Evolutionary conservation across 108 stramenopile genomes (phyloP), one percentile per base, ranked within the genome.

Genomic region (Mediolabrus comicus): DNA sequence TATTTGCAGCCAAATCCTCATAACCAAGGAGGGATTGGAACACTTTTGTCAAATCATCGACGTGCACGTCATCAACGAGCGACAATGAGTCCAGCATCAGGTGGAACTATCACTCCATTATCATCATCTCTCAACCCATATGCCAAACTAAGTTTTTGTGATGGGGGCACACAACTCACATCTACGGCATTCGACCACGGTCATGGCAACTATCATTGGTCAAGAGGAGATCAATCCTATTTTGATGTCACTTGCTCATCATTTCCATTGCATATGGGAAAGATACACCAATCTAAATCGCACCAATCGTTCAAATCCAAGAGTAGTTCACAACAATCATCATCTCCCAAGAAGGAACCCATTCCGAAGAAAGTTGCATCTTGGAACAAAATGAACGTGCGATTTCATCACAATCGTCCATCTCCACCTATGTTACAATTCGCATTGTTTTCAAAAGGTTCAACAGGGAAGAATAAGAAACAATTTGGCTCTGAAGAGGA

Each of bases 241-340:
- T 87, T 95, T 75, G 94, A 95, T 74, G 94, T 95, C 6, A 61
- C 79, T 13, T 79, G 90, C 22, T 81, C 86, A 3, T 54, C 64
- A 24, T 65, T 53, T 3, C 59, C 69, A 34, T 17, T 70, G 7
- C 26, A 38, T 41, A 54, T 69, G 34, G 43, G 24, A 10, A 11
- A 29, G 59, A 68, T 58, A 14, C 35, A 65, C 29, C 46, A 67
- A 22, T 36, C 27, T 22, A 49, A 16, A 22, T 61, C 27, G 28
- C 24, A 43, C 8, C n/a, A 53, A 13, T 24, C 24, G 22, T 56
- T 25, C 4, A 65, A 51, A 51, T 32, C 69, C 30, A 30, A 29
- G n/a, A 51, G 29, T 34, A 17, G 17, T 12, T 22, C 28, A 28
- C 22, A 25, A 46, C 25, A 61, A 25, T 19, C 57, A 25, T 19